phyloP scores from a whole-genome alignment of 1,139 yeast genomes.

The Pichia sp. region DNA sequence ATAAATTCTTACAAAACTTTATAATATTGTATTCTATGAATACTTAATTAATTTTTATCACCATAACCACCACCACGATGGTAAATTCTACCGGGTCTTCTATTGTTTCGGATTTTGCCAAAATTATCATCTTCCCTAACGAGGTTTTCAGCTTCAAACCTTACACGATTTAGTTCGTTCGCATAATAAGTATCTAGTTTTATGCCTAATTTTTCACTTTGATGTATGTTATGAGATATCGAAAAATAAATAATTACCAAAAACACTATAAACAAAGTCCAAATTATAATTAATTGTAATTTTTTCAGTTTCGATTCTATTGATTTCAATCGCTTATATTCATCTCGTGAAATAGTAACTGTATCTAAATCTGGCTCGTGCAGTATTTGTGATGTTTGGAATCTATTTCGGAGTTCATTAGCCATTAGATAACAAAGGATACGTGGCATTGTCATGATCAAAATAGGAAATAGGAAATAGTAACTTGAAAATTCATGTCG shows the following conservation, averaged over 20 bases:
- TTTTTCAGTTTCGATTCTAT: background rate
- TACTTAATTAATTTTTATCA: background rate
- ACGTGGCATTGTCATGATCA: background rate
- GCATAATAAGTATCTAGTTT: background rate
- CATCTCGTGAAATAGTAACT: background rate
- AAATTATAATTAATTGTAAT: background rate
- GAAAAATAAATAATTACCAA: background rate
- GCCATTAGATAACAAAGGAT: background rate
- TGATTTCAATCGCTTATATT: slow-evolving; percentile 1
- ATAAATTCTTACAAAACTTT: background rate
- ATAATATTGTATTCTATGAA: background rate
- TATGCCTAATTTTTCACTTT: background rate
- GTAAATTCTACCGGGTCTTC: slow-evolving; percentile 10
- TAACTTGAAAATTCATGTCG: background rate
- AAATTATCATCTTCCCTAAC: background rate
- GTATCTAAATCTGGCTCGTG: background rate
- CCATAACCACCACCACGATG: slow-evolving; percentile 17
- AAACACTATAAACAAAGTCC: background rate
- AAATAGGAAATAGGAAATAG: background rate
- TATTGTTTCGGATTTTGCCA: background rate
- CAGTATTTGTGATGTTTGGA: background rate
- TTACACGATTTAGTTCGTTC: slow-evolving; percentile 2
- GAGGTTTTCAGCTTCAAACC: background rate
- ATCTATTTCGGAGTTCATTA: background rate
- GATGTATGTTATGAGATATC: background rate